Evolutionary conservation across 2,329 filamentous ascomycete genomes (phyloP), one percentile per base, ranked within the genome.

Genomic region (Hypoxylon sp.): DNA sequence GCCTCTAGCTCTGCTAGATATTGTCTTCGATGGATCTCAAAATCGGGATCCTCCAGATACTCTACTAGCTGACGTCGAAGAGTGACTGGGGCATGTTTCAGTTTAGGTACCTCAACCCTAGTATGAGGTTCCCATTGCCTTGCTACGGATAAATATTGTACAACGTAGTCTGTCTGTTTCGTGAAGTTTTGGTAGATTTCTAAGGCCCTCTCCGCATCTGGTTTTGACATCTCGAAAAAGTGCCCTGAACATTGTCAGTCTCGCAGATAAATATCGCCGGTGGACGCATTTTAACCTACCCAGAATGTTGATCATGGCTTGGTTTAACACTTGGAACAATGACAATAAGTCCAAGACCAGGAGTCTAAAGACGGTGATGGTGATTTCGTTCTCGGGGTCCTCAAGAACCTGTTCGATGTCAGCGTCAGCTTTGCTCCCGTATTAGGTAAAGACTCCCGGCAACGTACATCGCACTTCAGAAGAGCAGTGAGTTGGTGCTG

Each of bases 171-270:
- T 5, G 96, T 99, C 80, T 97, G 94, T 75, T 89, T 92, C 14
- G 94, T 94, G 77, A 99, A 99, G 14, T 87, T 92, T 78, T 94
- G 93, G 82, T 99, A 99, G 68, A 99, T 95, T 67, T 90, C 87
- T 82, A 99, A 89, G 63, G 96, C 94, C 70, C 94, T 89, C 79
- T 98, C 94, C 65, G 96, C 97, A 80, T 99, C 96, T 26, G 93
- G 87, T 76, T 93, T 93, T 55, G 96, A 98, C 92, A 99, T 95
- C 82, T 99, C 96, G 76, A 99, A 99, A 81, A 98, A 99, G 80
- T 97, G 93, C 74, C 96, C 94, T 97, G 70, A 22, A 60, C 33
- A 24, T 47, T 9, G 70, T 77, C 51, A 78, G 75, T 51, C 39
- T 64, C 11, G 10, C 11, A 6, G 10, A 50, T 2, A 4, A 3